These are phyloP conservation scores for Trichoderma pleuroti DNA, from an alignment of 2,329 filamentous ascomycete genomes.

Conservation along the genomic window DNA sequence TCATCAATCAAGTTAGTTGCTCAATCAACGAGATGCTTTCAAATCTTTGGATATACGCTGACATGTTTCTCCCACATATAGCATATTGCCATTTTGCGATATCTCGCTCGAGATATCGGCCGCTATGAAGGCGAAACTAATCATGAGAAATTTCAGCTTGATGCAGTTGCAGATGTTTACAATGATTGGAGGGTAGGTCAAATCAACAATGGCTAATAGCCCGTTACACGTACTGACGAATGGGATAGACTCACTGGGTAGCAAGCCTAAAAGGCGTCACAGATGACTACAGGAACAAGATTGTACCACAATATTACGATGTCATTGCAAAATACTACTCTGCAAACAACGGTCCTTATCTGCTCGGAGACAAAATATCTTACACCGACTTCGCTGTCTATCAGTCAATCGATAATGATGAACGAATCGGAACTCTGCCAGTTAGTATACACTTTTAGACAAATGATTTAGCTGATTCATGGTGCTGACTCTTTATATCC, in stretches of 20 bases:
- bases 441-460: constrained; percentile 29
- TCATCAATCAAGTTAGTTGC: constrained; percentile 23
- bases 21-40: neutral
- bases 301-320: constrained; percentile 31
- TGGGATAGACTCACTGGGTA: constrained; percentile 26
- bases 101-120: constrained; percentile 34
- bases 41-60: constrained; percentile 26
- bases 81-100: constrained; percentile 33
- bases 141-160: constrained; percentile 36
- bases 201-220: neutral
- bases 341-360: constrained; percentile 32
- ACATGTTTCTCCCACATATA: neutral
- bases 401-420: constrained; percentile 38
- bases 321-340: constrained; percentile 31
- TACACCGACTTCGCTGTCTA: constrained; percentile 40
- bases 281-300: constrained; percentile 32
- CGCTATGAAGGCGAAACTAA: constrained; percentile 36
- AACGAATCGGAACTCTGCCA: constrained; percentile 31
- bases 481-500: neutral
- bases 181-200: constrained; percentile 38
- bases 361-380: constrained; percentile 35
- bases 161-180: constrained; percentile 37
- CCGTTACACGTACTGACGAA: neutral
- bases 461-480: too few relatives aligned
- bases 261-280: constrained; percentile 26